Conservation (phyloP, 345 rosid genomes). For the Eucalyptus sideroxylon region DNA sequence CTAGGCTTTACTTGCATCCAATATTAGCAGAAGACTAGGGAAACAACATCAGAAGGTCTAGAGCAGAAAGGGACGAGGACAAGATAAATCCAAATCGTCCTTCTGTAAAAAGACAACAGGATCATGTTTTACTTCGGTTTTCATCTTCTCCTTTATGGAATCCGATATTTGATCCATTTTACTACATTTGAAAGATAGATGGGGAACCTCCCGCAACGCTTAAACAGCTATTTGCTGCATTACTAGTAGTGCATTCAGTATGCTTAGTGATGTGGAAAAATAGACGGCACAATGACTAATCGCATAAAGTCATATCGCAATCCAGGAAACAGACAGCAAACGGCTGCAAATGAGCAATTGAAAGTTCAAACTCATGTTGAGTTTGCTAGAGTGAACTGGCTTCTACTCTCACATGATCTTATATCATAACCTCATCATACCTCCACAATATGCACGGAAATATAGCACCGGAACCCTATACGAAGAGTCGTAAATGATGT, state of each 20-base stretch:
- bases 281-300: background rate
- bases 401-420: background rate
- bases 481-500: conserved; percentile 60
- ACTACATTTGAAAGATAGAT: background rate
- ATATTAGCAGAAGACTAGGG: background rate
- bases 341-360: background rate
- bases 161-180: background rate
- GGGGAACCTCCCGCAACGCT: background rate
- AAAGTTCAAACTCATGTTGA: background rate
- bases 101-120: background rate
- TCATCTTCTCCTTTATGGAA: background rate
- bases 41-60: background rate
- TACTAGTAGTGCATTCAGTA: background rate
- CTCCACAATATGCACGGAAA: conserved; percentile 48
- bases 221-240: background rate
- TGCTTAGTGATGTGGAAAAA: background rate
- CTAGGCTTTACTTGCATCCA: background rate
- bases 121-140: background rate
- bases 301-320: background rate
- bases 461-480: conserved; percentile 74
- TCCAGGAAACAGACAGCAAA: background rate
- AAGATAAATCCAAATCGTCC: background rate
- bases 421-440: conserved; percentile 18
- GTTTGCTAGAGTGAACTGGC: background rate
- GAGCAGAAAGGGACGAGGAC: background rate